A percentile compares a stretch with the other conserved stretches of the same genome.
phyloP scores from a whole-genome alignment of 345 rosid species.

The Alliaria petiolata region DNA sequence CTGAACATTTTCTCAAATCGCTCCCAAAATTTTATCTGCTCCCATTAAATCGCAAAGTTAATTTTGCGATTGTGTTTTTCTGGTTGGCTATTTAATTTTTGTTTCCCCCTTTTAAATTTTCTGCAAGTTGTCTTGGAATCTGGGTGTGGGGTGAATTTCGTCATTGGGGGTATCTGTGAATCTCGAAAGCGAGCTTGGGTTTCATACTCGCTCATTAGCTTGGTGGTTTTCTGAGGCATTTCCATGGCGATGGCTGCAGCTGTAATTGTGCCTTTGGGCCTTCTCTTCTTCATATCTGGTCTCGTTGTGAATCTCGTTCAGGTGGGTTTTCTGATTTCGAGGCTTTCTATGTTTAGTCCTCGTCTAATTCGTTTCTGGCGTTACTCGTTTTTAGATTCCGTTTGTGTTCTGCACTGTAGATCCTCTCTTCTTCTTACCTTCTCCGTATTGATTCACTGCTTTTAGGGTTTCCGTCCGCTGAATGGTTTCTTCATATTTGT shows the following conservation, averaged over 20 bases:
- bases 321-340: constrained; percentile 53
- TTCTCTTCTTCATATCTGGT: constrained; percentile 85
- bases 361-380: not conserved
- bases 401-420: constrained; percentile 16
- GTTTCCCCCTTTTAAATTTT: not conserved
- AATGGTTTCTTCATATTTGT: not conserved
- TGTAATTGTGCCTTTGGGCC: constrained; percentile 70
- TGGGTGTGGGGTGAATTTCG: not conserved
- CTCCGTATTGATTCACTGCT: constrained; percentile 9
- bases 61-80: constrained; percentile 5
- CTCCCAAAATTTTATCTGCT: constrained; percentile 1
- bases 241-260: constrained; percentile 80
- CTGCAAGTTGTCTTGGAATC: constrained; percentile 20
- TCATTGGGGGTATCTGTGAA: constrained; percentile 5
- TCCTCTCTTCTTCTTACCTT: not conserved
- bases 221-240: constrained; percentile 3
- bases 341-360: not conserved
- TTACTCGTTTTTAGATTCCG: not conserved
- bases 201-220: not conserved
- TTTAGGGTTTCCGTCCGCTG: constrained; percentile 6
- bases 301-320: constrained; percentile 83
- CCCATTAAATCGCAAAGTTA: constrained; percentile 6
- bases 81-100: constrained; percentile 6
- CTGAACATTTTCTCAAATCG: not conserved
- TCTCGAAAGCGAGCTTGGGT: constrained; percentile 7